Conservation (phyloP, 768 basidiomycete species). For the Erythrobasidium yunnanense region DNA sequence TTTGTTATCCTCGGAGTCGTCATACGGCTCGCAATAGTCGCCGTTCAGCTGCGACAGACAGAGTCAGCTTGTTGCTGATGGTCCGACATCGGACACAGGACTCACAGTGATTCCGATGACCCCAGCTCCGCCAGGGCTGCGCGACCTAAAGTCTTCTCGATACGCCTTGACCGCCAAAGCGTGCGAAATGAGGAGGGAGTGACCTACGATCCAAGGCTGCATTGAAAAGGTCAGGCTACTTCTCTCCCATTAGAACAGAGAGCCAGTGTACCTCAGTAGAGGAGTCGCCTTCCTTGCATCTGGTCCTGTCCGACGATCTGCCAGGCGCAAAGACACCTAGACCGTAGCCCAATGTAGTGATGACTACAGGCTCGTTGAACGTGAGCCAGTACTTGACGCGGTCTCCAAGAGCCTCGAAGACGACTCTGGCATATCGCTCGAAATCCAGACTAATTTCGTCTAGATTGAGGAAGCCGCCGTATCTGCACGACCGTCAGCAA, state of each 20-base stretch:
- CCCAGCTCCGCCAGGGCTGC: neutral
- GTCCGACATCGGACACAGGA: neutral
- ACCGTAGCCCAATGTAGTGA: neutral
- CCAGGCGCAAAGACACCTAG: conserved; percentile 20
- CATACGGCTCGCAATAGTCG: conserved; percentile 7
- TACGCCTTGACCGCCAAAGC: conserved; percentile 20
- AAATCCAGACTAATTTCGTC: conserved; percentile 33
- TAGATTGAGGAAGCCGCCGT: neutral
- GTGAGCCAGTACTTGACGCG: conserved; percentile 39
- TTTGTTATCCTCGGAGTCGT: neutral
- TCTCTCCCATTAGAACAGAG: too few relatives aligned
- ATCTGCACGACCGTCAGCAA: neutral
- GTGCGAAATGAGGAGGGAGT: conserved; percentile 30
- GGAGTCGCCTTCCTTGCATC: conserved; percentile 22
- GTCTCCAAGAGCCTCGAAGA: conserved; percentile 38
- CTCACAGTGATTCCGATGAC: conserved; percentile 1
- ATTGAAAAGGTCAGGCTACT: neutral
- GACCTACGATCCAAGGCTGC: conserved; percentile 17
- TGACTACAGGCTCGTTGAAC: conserved; percentile 36
- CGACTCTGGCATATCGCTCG: conserved; percentile 31
- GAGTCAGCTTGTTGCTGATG: neutral
- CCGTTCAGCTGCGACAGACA: neutral
- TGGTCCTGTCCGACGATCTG: conserved; percentile 20
- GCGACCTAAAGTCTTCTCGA: conserved; percentile 9
- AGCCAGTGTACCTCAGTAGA: neutral